These are phyloP conservation scores for Ochetophila trinervis DNA, from an alignment of 306 rosid genomes.

Conservation along the genomic window DNA sequence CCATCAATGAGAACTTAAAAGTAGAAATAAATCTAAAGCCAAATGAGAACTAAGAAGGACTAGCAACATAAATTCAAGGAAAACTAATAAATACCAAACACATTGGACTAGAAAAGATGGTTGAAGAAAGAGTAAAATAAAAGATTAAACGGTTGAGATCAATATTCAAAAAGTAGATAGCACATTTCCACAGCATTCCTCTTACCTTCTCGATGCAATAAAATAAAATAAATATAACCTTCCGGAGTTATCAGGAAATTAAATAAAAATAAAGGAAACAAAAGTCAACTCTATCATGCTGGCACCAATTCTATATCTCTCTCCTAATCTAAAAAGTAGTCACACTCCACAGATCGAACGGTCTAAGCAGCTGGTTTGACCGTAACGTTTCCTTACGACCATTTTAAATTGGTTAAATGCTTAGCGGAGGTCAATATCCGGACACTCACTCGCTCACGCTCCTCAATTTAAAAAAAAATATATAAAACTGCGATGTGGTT, in stretches of 20 bases:
- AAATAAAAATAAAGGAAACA: not conserved
- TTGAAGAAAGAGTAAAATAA: too few species aligned
- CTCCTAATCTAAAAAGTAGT: not conserved
- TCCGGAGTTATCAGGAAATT: too few species aligned
- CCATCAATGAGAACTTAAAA: too few species aligned
- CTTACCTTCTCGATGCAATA: too few species aligned
- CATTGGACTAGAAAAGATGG: too few species aligned
- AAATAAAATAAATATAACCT: too few species aligned
- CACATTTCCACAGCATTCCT: too few species aligned
- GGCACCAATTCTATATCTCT: slow-evolving; percentile 18
- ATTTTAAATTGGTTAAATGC: not conserved
- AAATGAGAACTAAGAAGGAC: too few species aligned
- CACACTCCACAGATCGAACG: slow-evolving; percentile 30
- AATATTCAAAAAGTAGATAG: not conserved
- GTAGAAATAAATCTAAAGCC: too few species aligned
- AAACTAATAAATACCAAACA: too few species aligned
- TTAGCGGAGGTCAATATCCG: slow-evolving; percentile 31
- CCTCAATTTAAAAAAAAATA: not conserved
- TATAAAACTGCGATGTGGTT: slow-evolving; percentile 18
- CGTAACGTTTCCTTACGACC: slow-evolving; percentile 7
- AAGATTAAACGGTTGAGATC: not conserved
- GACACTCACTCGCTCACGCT: not conserved
- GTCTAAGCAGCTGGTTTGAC: slow-evolving; percentile 35
- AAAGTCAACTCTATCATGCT: slow-evolving; percentile 43
- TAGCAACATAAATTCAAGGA: too few species aligned